Evolutionary conservation across 495 filamentous ascomycete genomes (phyloP).

Genomic region (Talaromyces wortmannii): DNA sequence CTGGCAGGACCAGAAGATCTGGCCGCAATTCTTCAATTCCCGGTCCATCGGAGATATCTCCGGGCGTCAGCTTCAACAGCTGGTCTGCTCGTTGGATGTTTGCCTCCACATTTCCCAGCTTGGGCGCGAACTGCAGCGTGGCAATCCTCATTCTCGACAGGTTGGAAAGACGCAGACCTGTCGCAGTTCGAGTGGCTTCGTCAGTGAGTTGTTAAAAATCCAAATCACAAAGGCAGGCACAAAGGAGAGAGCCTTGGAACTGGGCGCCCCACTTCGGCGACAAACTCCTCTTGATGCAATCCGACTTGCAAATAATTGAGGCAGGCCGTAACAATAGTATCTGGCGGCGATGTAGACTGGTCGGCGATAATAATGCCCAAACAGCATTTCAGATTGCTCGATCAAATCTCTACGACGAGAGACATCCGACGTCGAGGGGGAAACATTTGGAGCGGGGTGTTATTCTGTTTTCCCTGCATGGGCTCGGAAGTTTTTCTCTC

Average conservation of each 20-base stretch:
- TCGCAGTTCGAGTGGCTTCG: background rate
- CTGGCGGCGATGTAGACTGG: background rate
- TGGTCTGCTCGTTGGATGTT: conserved; percentile 71
- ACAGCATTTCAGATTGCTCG: background rate
- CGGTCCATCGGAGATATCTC: background rate
- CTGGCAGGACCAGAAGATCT: conserved; percentile 72
- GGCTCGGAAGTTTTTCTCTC: too few relatives aligned
- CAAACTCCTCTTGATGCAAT: too few relatives aligned
- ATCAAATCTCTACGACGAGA: background rate
- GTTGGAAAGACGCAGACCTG: background rate
- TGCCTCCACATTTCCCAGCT: conserved; percentile 66
- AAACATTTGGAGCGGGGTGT: too few relatives aligned
- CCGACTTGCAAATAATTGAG: too few relatives aligned
- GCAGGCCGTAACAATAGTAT: too few relatives aligned
- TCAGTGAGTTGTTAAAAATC: background rate
- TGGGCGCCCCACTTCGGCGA: background rate
- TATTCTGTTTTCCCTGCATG: too few relatives aligned
- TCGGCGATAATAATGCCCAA: background rate
- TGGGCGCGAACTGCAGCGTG: conserved; percentile 71
- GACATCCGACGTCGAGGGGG: background rate
- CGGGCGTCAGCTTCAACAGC: conserved; percentile 40
- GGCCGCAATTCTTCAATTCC: conserved; percentile 22
- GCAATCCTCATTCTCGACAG: conserved; percentile 62
- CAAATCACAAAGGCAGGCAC: background rate
- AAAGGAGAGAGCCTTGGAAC: background rate